These are phyloP conservation scores for Penicillium simplicissimum DNA, from an alignment of 495 filamentous ascomycete species.

Conservation along the genomic window DNA sequence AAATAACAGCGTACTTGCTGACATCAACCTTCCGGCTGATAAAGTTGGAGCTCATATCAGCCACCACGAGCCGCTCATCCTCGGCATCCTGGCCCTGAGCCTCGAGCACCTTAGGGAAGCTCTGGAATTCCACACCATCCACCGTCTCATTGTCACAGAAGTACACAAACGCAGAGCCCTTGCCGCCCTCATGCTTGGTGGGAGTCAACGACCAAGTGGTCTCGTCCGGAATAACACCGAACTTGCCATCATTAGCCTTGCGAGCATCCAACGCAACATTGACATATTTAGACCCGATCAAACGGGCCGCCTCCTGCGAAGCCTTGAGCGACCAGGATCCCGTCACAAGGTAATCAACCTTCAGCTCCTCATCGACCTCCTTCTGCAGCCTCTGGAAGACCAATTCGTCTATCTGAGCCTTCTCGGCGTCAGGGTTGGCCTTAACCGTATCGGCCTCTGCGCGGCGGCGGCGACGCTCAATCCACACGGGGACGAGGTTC, in stretches of 20 bases:
- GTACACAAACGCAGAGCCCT: slow-evolving; percentile 74
- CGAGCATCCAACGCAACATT: slow-evolving; percentile 76
- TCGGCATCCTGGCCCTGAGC: slow-evolving; percentile 51
- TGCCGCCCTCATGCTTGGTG: slow-evolving; percentile 49
- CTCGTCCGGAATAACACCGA: slow-evolving; percentile 78
- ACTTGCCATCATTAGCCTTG: slow-evolving; percentile 75
- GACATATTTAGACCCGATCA: slow-evolving; percentile 75
- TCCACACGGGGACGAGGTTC: slow-evolving; percentile 81
- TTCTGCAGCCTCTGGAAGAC: slow-evolving; percentile 58
- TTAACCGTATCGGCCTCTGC: slow-evolving; percentile 38
- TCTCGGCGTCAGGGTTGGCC: slow-evolving; percentile 33
- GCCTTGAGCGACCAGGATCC: slow-evolving; percentile 91
- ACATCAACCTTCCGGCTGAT: slow-evolving; percentile 66
- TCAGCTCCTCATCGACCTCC: slow-evolving; percentile 65
- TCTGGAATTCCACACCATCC: slow-evolving; percentile 91
- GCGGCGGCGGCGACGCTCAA: slow-evolving; percentile 56
- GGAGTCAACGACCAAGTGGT: slow-evolving; percentile 74
- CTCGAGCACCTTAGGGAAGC: slow-evolving; percentile 66
- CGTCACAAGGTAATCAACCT: slow-evolving; percentile 87
- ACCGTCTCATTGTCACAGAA: slow-evolving; percentile 85
- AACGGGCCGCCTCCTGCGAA: slow-evolving; percentile 75
- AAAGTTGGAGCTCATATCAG: slow-evolving; percentile 80
- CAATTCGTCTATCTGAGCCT: slow-evolving; percentile 50
- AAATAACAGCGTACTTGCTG: slow-evolving; percentile 59
- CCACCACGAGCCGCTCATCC: slow-evolving; percentile 67